Conservation (phyloP, 768 basidiomycete species). For the Strobilomyces echinocephalus region DNA sequence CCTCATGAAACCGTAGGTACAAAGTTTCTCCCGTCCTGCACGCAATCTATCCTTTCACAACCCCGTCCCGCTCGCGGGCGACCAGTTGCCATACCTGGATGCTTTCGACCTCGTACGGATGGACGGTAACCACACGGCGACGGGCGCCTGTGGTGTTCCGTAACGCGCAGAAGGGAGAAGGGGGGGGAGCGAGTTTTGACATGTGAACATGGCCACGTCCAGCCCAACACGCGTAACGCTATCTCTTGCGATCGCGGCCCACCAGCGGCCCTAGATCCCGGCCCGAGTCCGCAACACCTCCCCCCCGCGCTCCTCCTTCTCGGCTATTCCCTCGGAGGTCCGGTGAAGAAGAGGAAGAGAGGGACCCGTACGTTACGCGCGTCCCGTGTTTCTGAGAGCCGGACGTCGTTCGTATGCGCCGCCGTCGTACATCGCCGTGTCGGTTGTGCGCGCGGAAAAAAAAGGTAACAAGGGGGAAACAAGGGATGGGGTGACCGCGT, state of each 20-base stretch:
- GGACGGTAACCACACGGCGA: not conserved
- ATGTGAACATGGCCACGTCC: not conserved
- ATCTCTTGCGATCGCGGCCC: not conserved
- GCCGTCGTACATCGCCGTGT: slow-evolving; percentile 6
- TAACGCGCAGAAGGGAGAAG: not conserved
- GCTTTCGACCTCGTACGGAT: not conserved
- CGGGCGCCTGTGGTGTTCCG: not conserved
- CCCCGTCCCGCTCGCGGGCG: not conserved
- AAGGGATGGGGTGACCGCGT: slow-evolving; percentile 5
- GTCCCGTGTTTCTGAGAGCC: slow-evolving; percentile 1
- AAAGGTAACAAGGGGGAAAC: not conserved
- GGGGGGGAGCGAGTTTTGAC: not conserved
- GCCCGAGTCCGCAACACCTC: not conserved
- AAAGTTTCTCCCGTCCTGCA: slow-evolving; percentile 4
- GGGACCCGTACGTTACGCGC: slow-evolving; percentile 7
- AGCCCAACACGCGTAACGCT: not conserved
- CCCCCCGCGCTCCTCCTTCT: not conserved
- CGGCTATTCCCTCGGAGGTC: slow-evolving; percentile 18
- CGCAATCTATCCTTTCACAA: not conserved
- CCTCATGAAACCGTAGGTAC: slow-evolving; percentile 6
- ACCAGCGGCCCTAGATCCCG: not conserved
- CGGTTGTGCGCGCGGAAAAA: not conserved
- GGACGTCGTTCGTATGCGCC: not conserved
- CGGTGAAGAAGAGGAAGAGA: slow-evolving; percentile 11
- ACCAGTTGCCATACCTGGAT: slow-evolving; percentile 5